phyloP scores from a whole-genome alignment of 208 protist species.

The Crithidia expoeki region DNA sequence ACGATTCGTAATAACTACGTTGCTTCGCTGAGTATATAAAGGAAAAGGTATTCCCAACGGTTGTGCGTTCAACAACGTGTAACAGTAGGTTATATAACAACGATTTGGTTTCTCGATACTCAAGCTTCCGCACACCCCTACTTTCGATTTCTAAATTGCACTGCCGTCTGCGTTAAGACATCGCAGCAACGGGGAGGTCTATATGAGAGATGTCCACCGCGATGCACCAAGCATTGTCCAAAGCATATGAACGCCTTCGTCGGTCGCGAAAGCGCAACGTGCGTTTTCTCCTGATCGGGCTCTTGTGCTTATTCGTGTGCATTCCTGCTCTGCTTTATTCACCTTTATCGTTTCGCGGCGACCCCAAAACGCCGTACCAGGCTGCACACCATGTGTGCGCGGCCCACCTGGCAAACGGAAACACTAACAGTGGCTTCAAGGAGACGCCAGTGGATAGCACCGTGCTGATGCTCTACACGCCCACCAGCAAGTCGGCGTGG shows the following conservation, averaged over 20 bases:
- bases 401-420: background rate
- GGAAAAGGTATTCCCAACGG: too few species aligned
- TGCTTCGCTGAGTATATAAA: too few species aligned
- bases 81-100: too few species aligned
- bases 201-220: too few species aligned
- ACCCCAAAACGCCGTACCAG: background rate
- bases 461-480: conserved; percentile 43
- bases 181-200: background rate
- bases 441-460: conserved; percentile 32
- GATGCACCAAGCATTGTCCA: background rate
- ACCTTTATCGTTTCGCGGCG: background rate
- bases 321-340: background rate
- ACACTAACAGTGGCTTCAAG: conserved; percentile 16
- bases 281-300: background rate
- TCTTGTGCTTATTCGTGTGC: background rate
- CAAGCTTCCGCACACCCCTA: too few species aligned
- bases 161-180: too few species aligned
- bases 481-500: background rate
- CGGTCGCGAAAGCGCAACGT: background rate
- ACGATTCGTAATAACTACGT: too few species aligned
- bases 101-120: too few species aligned
- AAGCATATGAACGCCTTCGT: background rate
- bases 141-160: too few species aligned
- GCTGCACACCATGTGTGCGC: background rate
- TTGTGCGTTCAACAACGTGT: too few species aligned